Percentiles rank a stretch among this genome's conserved stretches.
These are phyloP conservation scores for Solanum pinnatisectum DNA, from an alignment of 257 asterid genomes.

Conservation along the genomic window DNA sequence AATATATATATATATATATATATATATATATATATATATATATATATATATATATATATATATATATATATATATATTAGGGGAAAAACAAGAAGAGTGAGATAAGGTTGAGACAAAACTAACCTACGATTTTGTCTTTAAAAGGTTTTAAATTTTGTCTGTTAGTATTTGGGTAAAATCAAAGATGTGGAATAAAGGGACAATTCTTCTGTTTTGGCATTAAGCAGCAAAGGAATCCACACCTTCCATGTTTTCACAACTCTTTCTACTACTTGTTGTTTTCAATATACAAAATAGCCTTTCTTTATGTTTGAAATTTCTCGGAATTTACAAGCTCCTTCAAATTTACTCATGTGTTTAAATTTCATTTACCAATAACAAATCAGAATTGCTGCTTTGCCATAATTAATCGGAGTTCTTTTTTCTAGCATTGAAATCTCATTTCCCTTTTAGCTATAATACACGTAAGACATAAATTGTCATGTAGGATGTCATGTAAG, in stretches of 20 bases:
- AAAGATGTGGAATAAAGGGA: slow-evolving; percentile 7
- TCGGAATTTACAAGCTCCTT: background rate
- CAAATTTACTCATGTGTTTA: background rate
- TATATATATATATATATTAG: background rate
- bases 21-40: too few species aligned
- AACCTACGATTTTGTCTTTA: background rate
- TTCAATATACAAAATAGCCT: background rate
- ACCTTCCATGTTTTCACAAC: background rate
- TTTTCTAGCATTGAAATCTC: background rate
- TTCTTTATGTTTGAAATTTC: background rate
- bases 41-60: too few species aligned
- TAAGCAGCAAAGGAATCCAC: background rate
- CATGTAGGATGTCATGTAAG: background rate
- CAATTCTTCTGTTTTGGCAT: slow-evolving; percentile 16
- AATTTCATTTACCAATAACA: background rate
- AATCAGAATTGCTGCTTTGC: background rate
- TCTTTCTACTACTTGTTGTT: background rate
- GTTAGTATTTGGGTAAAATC: slow-evolving; percentile 18
- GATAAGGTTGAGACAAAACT: background rate
- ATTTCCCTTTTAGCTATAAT: background rate
- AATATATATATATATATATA: too few species aligned
- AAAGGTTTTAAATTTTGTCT: slow-evolving; percentile 12
- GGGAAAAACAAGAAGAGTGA: background rate
- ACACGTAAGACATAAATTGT: background rate
- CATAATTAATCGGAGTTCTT: background rate